Percentiles rank a stretch among this genome's conserved stretches.
Evolutionary conservation across 2,329 filamentous ascomycete species (phyloP).

Genomic region (Lachnellula hyalina): DNA sequence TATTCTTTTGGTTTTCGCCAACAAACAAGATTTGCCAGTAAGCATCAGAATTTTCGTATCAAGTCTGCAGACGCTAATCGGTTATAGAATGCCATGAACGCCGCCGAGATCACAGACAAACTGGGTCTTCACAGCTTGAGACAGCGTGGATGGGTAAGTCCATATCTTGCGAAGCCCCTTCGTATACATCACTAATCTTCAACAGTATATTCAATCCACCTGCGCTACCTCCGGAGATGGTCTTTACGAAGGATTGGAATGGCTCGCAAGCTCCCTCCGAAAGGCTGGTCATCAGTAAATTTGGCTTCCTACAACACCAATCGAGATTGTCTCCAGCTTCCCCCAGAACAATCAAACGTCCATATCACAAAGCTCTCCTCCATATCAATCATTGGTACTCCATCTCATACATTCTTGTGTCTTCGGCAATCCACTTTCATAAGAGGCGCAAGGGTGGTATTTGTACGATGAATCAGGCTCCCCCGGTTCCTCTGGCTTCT

Average conservation of each 20-base stretch:
- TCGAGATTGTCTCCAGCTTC: constrained; percentile 25
- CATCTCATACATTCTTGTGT: constrained; percentile 29
- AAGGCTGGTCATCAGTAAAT: constrained; percentile 64
- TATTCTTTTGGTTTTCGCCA: constrained; percentile 94
- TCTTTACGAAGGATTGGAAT: constrained; percentile 98
- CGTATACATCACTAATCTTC: constrained; percentile 17
- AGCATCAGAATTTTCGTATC: constrained; percentile 36
- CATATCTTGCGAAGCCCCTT: neutral
- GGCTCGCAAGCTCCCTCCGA: constrained; percentile 77
- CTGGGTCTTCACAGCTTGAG: constrained; percentile 98
- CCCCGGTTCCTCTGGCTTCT: constrained; percentile 26
- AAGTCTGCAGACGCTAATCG: constrained; percentile 27
- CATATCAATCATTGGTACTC: constrained; percentile 29
- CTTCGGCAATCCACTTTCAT: constrained; percentile 30
- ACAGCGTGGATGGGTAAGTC: constrained; percentile 95
- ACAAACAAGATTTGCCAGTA: constrained; percentile 99
- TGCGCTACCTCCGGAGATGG: constrained; percentile 98
- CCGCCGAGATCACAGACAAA: constrained; percentile 99
- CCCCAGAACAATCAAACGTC: constrained; percentile 29
- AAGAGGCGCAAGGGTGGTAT: constrained; percentile 33
- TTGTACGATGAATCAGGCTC: constrained; percentile 32
- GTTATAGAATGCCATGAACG: constrained; percentile 94
- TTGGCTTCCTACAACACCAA: constrained; percentile 11
- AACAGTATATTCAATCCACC: constrained; percentile 96
- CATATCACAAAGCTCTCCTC: constrained; percentile 27